phyloP scores from a whole-genome alignment of 2,329 filamentous ascomycete species.

The Penicillium sp. region DNA sequence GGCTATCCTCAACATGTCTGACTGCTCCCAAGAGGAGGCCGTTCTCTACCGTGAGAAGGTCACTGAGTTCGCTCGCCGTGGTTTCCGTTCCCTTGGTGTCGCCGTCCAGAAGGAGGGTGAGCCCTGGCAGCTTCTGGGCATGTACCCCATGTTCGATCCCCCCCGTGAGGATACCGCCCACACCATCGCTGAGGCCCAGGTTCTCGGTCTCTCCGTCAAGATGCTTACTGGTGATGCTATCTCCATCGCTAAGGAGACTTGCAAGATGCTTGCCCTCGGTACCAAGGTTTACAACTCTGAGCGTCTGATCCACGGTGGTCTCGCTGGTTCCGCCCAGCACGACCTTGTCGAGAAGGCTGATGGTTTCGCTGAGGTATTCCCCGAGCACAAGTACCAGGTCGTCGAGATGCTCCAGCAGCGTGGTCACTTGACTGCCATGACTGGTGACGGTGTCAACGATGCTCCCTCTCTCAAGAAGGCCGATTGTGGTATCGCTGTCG shows the following conservation, averaged over 20 bases:
- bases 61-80: constrained; percentile 71
- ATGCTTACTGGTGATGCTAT: constrained; percentile 80
- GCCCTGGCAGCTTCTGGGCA: constrained; percentile 70
- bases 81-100: constrained; percentile 77
- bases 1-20: constrained; percentile 67
- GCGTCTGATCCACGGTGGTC: constrained; percentile 72
- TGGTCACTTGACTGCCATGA: constrained; percentile 72
- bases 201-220: constrained; percentile 74
- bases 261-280: constrained; percentile 75
- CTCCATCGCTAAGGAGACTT: constrained; percentile 76
- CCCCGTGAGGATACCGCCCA: constrained; percentile 75
- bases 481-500: constrained; percentile 71
- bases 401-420: constrained; percentile 73
- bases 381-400: constrained; percentile 74
- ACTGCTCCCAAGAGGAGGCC: constrained; percentile 64
- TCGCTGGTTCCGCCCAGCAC: constrained; percentile 69
- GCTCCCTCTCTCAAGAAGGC: constrained; percentile 72
- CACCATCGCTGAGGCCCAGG: constrained; percentile 72
- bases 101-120: constrained; percentile 74
- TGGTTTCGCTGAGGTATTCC: constrained; percentile 72
- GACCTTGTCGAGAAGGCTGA: constrained; percentile 73
- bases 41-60: constrained; percentile 70
- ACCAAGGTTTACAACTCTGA: constrained; percentile 81
- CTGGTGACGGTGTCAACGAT: constrained; percentile 73
- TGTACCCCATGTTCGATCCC: constrained; percentile 78